phyloP scores from a whole-genome alignment of 768 basidiomycete genomes.

The Boletus reticuloceps region DNA sequence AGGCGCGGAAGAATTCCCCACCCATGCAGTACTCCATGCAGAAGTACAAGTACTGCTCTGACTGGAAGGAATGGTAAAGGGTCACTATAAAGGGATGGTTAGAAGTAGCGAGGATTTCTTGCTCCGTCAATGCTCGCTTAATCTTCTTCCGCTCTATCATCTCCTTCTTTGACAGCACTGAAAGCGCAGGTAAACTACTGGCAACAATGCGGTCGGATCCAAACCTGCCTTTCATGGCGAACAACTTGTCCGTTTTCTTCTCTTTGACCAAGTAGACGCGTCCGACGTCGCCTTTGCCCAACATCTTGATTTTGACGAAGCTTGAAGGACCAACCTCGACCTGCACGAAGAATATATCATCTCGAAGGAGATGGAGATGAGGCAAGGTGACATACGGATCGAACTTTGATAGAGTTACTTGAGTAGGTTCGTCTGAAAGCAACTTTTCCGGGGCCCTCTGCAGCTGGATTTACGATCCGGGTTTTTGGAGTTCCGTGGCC shows the following conservation, averaged over 20 bases:
- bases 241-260: slow-evolving; percentile 95
- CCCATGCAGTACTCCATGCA: slow-evolving; percentile 99
- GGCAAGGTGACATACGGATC: slow-evolving; percentile 54
- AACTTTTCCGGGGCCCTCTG: slow-evolving; percentile 55
- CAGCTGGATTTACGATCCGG: slow-evolving; percentile 43
- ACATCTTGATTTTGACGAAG: slow-evolving; percentile 95
- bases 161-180: slow-evolving; percentile 97
- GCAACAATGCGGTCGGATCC: neutral
- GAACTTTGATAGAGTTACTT: slow-evolving; percentile 94
- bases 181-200: slow-evolving; percentile 27
- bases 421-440: slow-evolving; percentile 95
- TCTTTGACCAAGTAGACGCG: slow-evolving; percentile 97
- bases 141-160: slow-evolving; percentile 99
- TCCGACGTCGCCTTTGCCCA: slow-evolving; percentile 99
- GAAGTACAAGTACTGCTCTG: slow-evolving; percentile 95
- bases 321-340: slow-evolving; percentile 93
- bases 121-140: slow-evolving; percentile 96
- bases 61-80: slow-evolving; percentile 98
- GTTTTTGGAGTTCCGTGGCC: slow-evolving; percentile 34
- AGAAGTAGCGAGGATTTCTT: slow-evolving; percentile 97
- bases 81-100: slow-evolving; percentile 99
- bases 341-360: slow-evolving; percentile 35
- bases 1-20: slow-evolving; percentile 97
- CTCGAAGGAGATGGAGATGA: neutral
- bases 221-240: slow-evolving; percentile 95